Conservation (phyloP, 78 protist species). For the Guillardia theta region DNA sequence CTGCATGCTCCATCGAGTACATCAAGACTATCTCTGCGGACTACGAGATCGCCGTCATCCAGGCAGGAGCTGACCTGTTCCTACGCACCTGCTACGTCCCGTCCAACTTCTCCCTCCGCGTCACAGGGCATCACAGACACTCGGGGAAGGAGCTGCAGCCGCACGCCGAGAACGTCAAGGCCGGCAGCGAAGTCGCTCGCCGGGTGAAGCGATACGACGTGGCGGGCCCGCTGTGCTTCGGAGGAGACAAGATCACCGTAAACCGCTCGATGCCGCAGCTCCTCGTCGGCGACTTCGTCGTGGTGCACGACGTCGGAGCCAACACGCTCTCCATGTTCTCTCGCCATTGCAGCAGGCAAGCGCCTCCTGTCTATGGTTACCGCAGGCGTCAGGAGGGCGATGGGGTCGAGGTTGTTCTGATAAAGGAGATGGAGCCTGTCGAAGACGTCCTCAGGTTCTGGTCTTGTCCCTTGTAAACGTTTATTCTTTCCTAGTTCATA, state of each 20-base stretch:
- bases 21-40: neutral
- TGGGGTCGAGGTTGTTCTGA: too few species aligned
- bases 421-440: too few species aligned
- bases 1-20: neutral
- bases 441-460: too few species aligned
- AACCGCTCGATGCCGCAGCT: neutral
- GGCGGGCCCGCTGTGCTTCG: constrained; percentile 23
- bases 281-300: neutral
- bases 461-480: too few species aligned
- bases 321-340: neutral
- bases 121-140: neutral
- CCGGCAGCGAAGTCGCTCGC: neutral
- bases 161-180: neutral
- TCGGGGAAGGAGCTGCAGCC: neutral
- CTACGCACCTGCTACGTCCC: neutral
- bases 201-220: neutral
- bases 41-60: neutral
- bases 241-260: neutral
- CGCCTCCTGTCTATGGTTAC: neutral
- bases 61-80: neutral
- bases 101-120: constrained; percentile 7
- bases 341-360: neutral
- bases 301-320: constrained; percentile 19
- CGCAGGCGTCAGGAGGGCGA: too few species aligned
- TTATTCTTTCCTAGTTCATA: too few species aligned